phyloP scores from a whole-genome alignment of 805 yeast species.

The Kodamaea kaohsiungensis region DNA sequence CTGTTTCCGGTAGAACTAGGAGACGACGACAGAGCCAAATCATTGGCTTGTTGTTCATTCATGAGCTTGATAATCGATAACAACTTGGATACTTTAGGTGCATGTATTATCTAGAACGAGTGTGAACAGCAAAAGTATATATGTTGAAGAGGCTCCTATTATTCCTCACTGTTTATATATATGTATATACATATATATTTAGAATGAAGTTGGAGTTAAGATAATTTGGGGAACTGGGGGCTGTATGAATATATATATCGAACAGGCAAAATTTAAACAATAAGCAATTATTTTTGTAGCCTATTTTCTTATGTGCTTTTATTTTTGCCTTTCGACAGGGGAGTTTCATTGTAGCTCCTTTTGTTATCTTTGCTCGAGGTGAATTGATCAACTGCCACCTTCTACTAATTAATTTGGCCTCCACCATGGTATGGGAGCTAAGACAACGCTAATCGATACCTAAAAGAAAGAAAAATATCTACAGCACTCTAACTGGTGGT shows the following conservation, averaged over 20 bases:
- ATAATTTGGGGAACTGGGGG: neutral
- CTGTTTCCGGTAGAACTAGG: constrained; percentile 8
- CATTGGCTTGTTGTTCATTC: constrained; percentile 31
- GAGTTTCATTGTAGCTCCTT: neutral
- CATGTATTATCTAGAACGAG: constrained; percentile 1
- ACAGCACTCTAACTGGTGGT: neutral
- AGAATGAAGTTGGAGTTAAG: neutral
- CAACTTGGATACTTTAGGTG: constrained; percentile 24
- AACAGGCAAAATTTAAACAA: neutral
- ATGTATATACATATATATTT: too few species aligned
- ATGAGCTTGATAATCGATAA: constrained; percentile 35
- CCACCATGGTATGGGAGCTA: neutral
- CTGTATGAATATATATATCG: neutral
- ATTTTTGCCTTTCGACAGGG: neutral
- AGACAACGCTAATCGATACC: neutral
- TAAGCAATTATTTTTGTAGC: constrained; percentile 2
- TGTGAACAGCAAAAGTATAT: neutral
- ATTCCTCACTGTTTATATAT: neutral
- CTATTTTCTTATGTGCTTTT: neutral
- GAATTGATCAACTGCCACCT: neutral
- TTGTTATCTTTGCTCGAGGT: neutral
- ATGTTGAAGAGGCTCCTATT: neutral
- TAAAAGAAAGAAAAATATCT: too few species aligned
- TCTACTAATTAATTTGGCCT: neutral
- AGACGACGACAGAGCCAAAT: constrained; percentile 19